Percentiles rank a stretch among this genome's conserved stretches.
Evolutionary conservation across 2,329 filamentous ascomycete genomes (phyloP).

Genomic region (Cytospora piceae): DNA sequence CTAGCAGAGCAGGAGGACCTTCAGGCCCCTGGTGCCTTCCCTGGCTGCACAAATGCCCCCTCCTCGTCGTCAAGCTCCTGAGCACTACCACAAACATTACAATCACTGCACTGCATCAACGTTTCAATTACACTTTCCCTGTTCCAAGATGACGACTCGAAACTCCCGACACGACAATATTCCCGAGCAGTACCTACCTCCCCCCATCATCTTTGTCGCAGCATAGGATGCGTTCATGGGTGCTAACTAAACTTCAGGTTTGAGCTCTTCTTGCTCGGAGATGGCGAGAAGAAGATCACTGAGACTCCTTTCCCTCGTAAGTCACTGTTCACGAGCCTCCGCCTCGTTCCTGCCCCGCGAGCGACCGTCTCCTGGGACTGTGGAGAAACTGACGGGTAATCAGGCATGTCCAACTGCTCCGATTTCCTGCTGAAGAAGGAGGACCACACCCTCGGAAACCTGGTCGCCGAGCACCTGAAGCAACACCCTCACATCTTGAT

Average conservation of each 20-base stretch:
- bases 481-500: conserved; percentile 84
- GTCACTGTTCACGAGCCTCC: conserved; percentile 40
- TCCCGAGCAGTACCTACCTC: conserved; percentile 38
- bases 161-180: conserved; percentile 48
- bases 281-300: conserved; percentile 92
- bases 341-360: not conserved
- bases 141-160: conserved; percentile 38
- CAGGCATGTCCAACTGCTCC: conserved; percentile 90
- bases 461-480: conserved; percentile 84
- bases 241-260: conserved; percentile 61
- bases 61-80: not conserved
- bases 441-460: conserved; percentile 92
- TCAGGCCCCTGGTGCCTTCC: not conserved
- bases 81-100: not conserved
- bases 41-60: not conserved
- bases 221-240: not conserved
- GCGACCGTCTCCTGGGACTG: conserved; percentile 1
- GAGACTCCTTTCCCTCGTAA: conserved; percentile 86
- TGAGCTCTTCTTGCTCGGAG: conserved; percentile 86
- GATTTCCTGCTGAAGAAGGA: conserved; percentile 97
- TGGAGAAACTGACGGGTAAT: conserved; percentile 14
- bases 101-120: conserved; percentile 1
- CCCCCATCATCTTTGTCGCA: not conserved
- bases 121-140: not conserved
- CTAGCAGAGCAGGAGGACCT: not conserved